Base-by-base conservation (phyloP, 2,329 filamentous ascomycete genomes). In the Coleophoma eucalyptorum region DNA sequence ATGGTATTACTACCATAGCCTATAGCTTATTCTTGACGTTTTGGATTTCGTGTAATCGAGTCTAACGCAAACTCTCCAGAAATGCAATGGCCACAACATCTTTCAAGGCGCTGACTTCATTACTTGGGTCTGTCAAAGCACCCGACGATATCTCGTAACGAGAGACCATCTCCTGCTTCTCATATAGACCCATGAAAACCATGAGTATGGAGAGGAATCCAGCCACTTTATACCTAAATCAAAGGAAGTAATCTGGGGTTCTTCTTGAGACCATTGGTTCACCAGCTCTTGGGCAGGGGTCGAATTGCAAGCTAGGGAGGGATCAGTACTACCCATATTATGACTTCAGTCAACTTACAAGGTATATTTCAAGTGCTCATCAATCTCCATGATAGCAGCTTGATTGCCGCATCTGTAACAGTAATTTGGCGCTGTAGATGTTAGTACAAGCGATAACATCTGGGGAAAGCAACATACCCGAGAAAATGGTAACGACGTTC, bases 381-480 rank as follows among this genome's bases (percentile, higher is more conserved):
- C 94, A 71, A 99, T 99, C 74, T 97, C 94, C 94, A 99, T 99
- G 71, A 99, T 97, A n/a, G 94, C 94, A 51, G 94, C 94, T 74
- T 97, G 94, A 74, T 99, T 99, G 67, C 94, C 94, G 68, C 94
- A 99, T 70, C 94, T 84, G 80, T 99, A 97, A 78, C 93, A 99
- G 79, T 99, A 99, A 72, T 93, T 93, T 57, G 89, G 89, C 49
- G 89, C 89, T 84, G 65, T 21, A 41, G 55, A 48, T 20, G 57
- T 72, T 58, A 71, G 66, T 48, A 34, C 43, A 41, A 31, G 52
- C 45, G 42, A 35, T 13, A 5, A 15, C 31, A 19, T 31, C 13
- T 18, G 5, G 26, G 35, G 33, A 43, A n/a, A 20, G 47, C 44
- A 58, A 67, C 76, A 58, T 75, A 93, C 89, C 91, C 61, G 92